These are phyloP conservation scores for Achaetomiella virescens DNA, from an alignment of 495 filamentous ascomycete species.

Conservation along the genomic window DNA sequence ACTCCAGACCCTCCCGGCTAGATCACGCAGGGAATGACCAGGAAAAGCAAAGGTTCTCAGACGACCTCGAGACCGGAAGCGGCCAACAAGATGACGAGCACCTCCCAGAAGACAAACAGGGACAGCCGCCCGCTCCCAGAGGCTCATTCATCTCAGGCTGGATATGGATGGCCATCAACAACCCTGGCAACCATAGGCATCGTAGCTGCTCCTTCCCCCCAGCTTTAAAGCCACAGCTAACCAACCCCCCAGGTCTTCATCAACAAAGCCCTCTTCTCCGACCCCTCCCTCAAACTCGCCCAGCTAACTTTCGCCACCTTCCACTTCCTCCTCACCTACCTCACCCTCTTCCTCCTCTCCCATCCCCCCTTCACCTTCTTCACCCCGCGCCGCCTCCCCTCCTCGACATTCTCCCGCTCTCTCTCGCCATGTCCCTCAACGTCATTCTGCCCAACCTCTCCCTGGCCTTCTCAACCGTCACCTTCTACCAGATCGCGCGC, in stretches of 20 bases:
- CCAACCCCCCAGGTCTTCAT: constrained; percentile 57
- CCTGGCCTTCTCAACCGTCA: constrained; percentile 63
- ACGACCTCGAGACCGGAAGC: constrained; percentile 24
- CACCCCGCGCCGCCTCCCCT: constrained; percentile 49
- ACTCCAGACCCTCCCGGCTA: constrained; percentile 19
- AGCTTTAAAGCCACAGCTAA: constrained; percentile 13
- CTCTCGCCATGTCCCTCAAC: constrained; percentile 62
- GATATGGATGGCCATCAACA: constrained; percentile 53
- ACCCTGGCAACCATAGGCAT: constrained; percentile 58
- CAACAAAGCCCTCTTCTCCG: constrained; percentile 69
- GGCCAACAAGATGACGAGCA: constrained; percentile 35
- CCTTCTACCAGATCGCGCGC: constrained; percentile 69
- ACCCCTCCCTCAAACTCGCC: constrained; percentile 56
- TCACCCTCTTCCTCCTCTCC: constrained; percentile 59
- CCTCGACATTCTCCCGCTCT: constrained; percentile 56
- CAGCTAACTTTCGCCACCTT: constrained; percentile 67
- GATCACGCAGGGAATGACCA: constrained; percentile 20
- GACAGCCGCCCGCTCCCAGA: not conserved
- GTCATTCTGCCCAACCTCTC: constrained; percentile 71
- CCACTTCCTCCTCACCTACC: constrained; percentile 65
- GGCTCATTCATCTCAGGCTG: constrained; percentile 30
- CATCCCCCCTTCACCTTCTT: constrained; percentile 58
- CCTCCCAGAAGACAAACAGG: constrained; percentile 18
- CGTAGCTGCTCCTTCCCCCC: constrained; percentile 31
- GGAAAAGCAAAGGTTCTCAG: constrained; percentile 22